phyloP scores from a whole-genome alignment of 1,284 basidiomycete species.

The Naganishia albida region DNA sequence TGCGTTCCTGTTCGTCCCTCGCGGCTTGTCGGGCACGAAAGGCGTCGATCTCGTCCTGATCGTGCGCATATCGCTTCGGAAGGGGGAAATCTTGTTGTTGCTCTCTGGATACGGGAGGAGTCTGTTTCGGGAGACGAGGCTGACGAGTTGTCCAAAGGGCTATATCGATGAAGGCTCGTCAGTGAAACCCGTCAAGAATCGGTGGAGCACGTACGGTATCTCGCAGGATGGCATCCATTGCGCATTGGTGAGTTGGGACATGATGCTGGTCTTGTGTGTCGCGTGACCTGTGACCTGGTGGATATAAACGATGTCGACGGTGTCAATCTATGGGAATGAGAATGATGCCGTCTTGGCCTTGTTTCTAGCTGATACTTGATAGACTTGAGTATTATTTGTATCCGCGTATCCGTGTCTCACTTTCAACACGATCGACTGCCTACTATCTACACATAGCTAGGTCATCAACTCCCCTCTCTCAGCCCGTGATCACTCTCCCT shows the following conservation, averaged over 20 bases:
- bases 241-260: too few species aligned
- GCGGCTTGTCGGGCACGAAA: background rate
- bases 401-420: too few species aligned
- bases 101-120: constrained; percentile 19
- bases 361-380: too few species aligned
- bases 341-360: too few species aligned
- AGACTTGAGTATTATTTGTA: too few species aligned
- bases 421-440: constrained; percentile 12
- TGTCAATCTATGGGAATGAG: too few species aligned
- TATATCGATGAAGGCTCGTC: background rate
- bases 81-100: constrained; percentile 15
- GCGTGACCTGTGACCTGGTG: too few species aligned
- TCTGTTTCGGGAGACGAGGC: background rate
- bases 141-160: constrained; percentile 18
- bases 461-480: background rate
- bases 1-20: constrained; percentile 2
- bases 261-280: too few species aligned
- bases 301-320: too few species aligned
- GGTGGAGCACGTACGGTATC: background rate
- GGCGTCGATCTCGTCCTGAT: constrained; percentile 12
- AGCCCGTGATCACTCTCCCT: background rate
- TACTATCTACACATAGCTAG: too few species aligned
- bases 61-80: constrained; percentile 22
- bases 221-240: too few species aligned
- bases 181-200: background rate